phyloP scores from a whole-genome alignment of 345 rosid species.

The Sonneratia alba region DNA sequence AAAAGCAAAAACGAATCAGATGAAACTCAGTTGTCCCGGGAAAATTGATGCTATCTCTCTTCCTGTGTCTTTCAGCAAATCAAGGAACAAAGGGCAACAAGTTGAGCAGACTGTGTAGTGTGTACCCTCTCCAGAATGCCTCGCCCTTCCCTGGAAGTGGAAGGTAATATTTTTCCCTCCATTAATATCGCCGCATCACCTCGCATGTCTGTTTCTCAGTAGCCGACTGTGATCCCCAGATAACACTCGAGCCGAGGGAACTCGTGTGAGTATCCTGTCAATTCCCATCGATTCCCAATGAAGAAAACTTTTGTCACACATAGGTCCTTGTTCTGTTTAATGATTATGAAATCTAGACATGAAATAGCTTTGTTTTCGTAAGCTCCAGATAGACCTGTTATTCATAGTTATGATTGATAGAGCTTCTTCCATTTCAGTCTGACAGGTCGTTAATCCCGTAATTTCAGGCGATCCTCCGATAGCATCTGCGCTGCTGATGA shows the following conservation, averaged over 20 bases:
- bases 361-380: neutral
- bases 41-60: too few relatives aligned
- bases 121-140: too few relatives aligned
- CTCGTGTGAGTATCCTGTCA: too few relatives aligned
- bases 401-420: neutral
- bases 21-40: too few relatives aligned
- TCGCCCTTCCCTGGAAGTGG: neutral
- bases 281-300: too few relatives aligned
- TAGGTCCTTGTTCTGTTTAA: neutral
- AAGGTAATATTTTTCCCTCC: neutral
- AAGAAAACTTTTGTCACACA: too few relatives aligned
- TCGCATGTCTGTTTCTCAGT: neutral
- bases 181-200: too few relatives aligned
- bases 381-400: neutral
- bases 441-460: neutral
- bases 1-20: too few relatives aligned
- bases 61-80: neutral
- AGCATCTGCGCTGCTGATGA: slow-evolving; percentile 3
- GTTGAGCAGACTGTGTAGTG: too few relatives aligned
- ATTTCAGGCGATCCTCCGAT: slow-evolving; percentile 7
- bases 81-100: neutral
- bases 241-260: too few relatives aligned
- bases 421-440: neutral
- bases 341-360: neutral
- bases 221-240: too few relatives aligned